Conservation (phyloP, 768 basidiomycete species). For the Leccinum subtestaceum region DNA sequence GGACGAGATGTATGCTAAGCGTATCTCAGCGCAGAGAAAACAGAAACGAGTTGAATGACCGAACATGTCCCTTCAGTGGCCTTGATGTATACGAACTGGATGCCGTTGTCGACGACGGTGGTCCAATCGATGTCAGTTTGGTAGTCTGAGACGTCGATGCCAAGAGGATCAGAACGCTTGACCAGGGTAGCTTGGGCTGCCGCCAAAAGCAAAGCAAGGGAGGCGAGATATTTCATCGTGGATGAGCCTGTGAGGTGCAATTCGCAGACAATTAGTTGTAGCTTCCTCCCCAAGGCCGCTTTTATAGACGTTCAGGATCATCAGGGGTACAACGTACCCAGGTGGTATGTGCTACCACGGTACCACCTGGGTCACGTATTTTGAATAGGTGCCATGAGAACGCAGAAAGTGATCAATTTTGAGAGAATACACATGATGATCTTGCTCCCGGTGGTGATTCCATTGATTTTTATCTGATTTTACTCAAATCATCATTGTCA, state of each 20-base stretch:
- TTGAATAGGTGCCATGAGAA: conserved; percentile 8
- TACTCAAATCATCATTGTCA: neutral
- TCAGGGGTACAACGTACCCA: neutral
- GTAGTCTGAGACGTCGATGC: conserved; percentile 55
- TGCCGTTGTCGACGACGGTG: conserved; percentile 47
- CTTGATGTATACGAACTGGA: conserved; percentile 62
- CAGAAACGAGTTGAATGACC: conserved; percentile 7
- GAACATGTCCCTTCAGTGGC: conserved; percentile 62
- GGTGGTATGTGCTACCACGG: conserved; percentile 13
- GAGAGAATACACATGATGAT: neutral
- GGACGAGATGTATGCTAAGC: conserved; percentile 24
- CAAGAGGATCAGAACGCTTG: conserved; percentile 40
- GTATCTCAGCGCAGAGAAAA: neutral
- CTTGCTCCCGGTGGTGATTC: neutral
- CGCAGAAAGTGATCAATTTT: too few species aligned
- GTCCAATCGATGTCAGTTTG: conserved; percentile 53
- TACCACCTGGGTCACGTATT: conserved; percentile 1
- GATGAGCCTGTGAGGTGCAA: neutral
- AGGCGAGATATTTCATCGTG: conserved; percentile 21
- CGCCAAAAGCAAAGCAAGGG: conserved; percentile 17
- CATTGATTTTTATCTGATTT: neutral
- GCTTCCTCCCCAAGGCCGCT: neutral
- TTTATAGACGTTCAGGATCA: conserved; percentile 10
- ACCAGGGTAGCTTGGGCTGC: conserved; percentile 13
- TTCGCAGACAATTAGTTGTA: neutral